Percentiles rank a stretch among this genome's conserved stretches.
These are phyloP conservation scores for Aschersonia sp. DNA, from an alignment of 2,329 filamentous ascomycete genomes.

Conservation along the genomic window DNA sequence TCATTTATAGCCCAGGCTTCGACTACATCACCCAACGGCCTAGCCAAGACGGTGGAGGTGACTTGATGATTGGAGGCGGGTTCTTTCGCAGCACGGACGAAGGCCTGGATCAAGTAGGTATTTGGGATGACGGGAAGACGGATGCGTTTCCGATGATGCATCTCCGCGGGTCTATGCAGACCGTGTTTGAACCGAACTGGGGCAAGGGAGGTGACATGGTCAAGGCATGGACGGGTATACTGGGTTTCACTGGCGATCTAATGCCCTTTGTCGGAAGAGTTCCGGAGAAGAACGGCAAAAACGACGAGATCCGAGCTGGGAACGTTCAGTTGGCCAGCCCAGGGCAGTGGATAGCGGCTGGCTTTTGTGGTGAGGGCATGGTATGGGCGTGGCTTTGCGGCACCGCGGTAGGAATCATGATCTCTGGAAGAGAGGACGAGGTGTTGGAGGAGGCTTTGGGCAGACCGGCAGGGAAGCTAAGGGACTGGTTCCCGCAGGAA, in stretches of 20 bases:
- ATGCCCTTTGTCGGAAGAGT: slow-evolving; percentile 36
- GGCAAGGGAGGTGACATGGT: slow-evolving; percentile 16
- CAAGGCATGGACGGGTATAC: slow-evolving; percentile 33
- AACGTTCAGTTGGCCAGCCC: slow-evolving; percentile 1
- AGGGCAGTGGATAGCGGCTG: slow-evolving; percentile 37
- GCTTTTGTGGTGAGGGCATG: slow-evolving; percentile 38
- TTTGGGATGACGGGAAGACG: slow-evolving; percentile 27
- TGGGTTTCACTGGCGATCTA: slow-evolving; percentile 31
- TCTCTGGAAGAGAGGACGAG: slow-evolving; percentile 22
- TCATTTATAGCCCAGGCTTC: slow-evolving; percentile 29
- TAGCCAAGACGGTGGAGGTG: slow-evolving; percentile 15
- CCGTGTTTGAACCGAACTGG: slow-evolving; percentile 25
- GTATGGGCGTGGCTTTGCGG: slow-evolving; percentile 38
- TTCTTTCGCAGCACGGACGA: slow-evolving; percentile 25
- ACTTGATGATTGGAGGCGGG: slow-evolving; percentile 41
- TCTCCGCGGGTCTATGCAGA: slow-evolving; percentile 25
- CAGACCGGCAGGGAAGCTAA: slow-evolving; percentile 19
- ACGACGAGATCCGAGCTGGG: neutral
- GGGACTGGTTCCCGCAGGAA: slow-evolving; percentile 26
- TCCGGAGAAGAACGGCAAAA: slow-evolving; percentile 11
- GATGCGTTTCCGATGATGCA: slow-evolving; percentile 24
- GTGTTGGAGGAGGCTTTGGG: slow-evolving; percentile 15
- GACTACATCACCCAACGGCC: slow-evolving; percentile 39
- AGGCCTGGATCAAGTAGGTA: slow-evolving; percentile 30
- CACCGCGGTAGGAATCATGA: slow-evolving; percentile 29